Evolutionary conservation across 495 filamentous ascomycete species (phyloP), one percentile per base, ranked within the genome.

Genomic region (Melanomma pulvis-pyrius): DNA sequence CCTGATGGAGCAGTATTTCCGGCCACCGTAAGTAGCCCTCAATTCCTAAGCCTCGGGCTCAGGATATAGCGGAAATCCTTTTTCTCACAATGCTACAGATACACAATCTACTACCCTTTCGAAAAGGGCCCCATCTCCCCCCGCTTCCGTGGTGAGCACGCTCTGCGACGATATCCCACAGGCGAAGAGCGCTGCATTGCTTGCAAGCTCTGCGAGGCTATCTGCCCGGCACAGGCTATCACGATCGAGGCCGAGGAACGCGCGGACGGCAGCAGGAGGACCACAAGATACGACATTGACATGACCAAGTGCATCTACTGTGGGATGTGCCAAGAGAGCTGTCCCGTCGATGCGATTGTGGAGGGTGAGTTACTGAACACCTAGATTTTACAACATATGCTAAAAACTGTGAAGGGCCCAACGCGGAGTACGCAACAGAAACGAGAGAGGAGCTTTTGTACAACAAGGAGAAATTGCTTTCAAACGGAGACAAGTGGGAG

Each of bases 281-380:
- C 94, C 51, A 97, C 93, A 55, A 87, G 93, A 75, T 98, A 98
- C 80, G 94, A 98, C 80, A 96, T 98, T 77, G 94, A 98, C 83
- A 98, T 98, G 94, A 98, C 94, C 75, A 98, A 98, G 83, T 98
- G 94, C 80, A 98, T 98, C 77, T 98, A 98, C 84, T 98, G 94
- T 76, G 94, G 94, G 15, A 96, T 96, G 83, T 98, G 94, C 84
- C 94, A 98, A 81, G 94, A 98, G 83, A 96, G 91, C 68, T 98
- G 94, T 80, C 94, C 94, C 29, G 94, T 98, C 30, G 94, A 98
- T 79, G 94, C 94, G 36, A 98, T 98, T 77, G 94, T 98, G 47
- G 70, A 72, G 57, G 44, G 70, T 72, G 51, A 53, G 70, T 68
- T 28, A 13, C 32, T 56, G 0, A n/a, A 13, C 17, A 19, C 26